Percentiles rank a stretch among this genome's conserved stretches.
Conservation (phyloP, 257 asterid species). For the Ilex asprella region DNA sequence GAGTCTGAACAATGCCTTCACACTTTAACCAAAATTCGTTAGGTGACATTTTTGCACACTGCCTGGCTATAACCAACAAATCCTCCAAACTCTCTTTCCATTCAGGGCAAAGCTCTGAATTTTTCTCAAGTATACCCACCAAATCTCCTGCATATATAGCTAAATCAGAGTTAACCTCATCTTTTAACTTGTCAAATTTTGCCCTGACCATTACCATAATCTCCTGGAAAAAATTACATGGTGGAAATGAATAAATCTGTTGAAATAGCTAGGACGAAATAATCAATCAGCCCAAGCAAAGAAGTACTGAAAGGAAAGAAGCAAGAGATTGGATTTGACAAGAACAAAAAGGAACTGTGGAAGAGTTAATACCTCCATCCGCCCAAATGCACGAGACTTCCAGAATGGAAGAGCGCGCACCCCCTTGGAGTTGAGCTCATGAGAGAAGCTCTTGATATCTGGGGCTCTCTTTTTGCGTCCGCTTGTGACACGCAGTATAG, state of each 20-base stretch:
- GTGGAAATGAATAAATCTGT: constrained; percentile 11
- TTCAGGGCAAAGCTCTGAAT: constrained; percentile 59
- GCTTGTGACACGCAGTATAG: constrained; percentile 79
- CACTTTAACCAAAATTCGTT: constrained; percentile 81
- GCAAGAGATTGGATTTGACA: background rate
- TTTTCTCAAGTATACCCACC: constrained; percentile 71
- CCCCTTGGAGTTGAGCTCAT: constrained; percentile 91
- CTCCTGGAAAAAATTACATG: constrained; percentile 45
- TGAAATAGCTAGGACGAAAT: constrained; percentile 2
- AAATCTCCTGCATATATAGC: constrained; percentile 86
- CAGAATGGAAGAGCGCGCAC: constrained; percentile 90
- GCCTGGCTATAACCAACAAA: constrained; percentile 76
- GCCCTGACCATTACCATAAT: constrained; percentile 63
- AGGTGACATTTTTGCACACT: constrained; percentile 74
- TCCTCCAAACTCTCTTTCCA: constrained; percentile 73
- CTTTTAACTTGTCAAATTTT: constrained; percentile 76
- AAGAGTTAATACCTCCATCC: constrained; percentile 63
- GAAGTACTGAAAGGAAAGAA: background rate
- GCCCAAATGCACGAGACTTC: constrained; percentile 92
- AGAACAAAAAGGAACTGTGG: constrained; percentile 19
- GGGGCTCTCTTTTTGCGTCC: constrained; percentile 58
- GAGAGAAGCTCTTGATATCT: constrained; percentile 91
- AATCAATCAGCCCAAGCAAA: background rate
- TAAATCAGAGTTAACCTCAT: constrained; percentile 80
- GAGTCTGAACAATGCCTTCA: constrained; percentile 82